A percentile compares a stretch with the other conserved stretches of the same genome.
phyloP scores from a whole-genome alignment of 2,329 filamentous ascomycete species.

The Arthrobotrys entomopaga region DNA sequence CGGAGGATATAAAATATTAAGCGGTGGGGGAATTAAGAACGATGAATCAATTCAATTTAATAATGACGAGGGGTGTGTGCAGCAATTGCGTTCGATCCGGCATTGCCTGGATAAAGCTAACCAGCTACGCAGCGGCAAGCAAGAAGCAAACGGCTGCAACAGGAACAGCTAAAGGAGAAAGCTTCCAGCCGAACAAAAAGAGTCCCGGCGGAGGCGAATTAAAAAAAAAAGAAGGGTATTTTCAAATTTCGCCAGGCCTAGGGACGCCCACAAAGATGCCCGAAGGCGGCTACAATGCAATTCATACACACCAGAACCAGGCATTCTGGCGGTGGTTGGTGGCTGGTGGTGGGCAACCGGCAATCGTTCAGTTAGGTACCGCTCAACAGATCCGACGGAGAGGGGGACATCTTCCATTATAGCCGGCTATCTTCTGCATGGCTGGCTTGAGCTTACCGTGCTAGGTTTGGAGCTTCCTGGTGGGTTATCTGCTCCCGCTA shows the following conservation, averaged over 20 bases:
- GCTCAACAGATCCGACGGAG: slow-evolving; percentile 31
- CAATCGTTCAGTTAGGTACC: slow-evolving; percentile 10
- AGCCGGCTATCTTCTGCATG: background rate
- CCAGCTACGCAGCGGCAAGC: background rate
- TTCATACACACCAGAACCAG: slow-evolving; percentile 38
- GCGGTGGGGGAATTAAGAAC: slow-evolving; percentile 32
- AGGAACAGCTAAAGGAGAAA: too few relatives aligned
- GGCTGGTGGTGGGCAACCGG: slow-evolving; percentile 22
- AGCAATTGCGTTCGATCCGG: background rate
- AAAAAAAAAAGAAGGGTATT: too few relatives aligned
- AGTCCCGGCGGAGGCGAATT: too few relatives aligned
- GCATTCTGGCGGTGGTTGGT: slow-evolving; percentile 12
- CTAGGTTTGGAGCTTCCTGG: slow-evolving; percentile 48
- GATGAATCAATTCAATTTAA: slow-evolving; percentile 2
- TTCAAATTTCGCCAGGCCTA: background rate
- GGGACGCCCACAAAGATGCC: slow-evolving; percentile 1
- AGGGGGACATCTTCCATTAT: slow-evolving; percentile 4
- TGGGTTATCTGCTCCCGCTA: slow-evolving; percentile 32
- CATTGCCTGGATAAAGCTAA: slow-evolving; percentile 3
- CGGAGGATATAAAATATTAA: slow-evolving; percentile 47
- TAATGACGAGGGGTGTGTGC: slow-evolving; percentile 30
- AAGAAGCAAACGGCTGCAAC: background rate
- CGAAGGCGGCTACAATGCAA: background rate
- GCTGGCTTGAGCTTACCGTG: slow-evolving; percentile 22
- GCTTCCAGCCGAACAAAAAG: too few relatives aligned